Evolutionary conservation across 352 stramenopile species (phyloP).

Genomic region (Phytophthora aleatoria): DNA sequence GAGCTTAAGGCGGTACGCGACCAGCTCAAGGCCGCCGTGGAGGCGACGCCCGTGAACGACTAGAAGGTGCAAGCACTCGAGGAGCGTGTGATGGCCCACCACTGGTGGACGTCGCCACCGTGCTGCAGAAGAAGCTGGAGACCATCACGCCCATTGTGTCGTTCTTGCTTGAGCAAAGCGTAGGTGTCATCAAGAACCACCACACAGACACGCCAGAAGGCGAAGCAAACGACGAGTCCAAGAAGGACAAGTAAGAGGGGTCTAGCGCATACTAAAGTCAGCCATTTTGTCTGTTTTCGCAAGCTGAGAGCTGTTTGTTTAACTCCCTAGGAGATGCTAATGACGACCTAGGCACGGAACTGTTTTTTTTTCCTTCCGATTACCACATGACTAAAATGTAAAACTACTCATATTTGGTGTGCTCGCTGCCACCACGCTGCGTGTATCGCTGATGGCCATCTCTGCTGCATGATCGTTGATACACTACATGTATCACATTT

Average conservation of each 20-base stretch:
- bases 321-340: no score
- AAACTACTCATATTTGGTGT: no score
- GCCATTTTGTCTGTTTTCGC: no score
- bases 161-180: constrained; percentile 61
- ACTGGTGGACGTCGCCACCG: constrained; percentile 47
- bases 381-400: no score
- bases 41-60: constrained; percentile 43
- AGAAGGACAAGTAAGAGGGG: constrained; percentile 51
- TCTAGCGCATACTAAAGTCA: no score
- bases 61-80: constrained; percentile 55
- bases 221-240: constrained; percentile 23
- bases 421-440: no score
- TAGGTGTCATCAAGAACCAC: constrained; percentile 48
- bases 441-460: no score
- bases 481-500: no score
- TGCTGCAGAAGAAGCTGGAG: constrained; percentile 65
- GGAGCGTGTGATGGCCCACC: constrained; percentile 32
- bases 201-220: background rate
- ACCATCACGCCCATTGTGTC: constrained; percentile 59
- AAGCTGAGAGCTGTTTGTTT: no score
- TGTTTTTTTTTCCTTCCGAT: no score
- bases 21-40: constrained; percentile 49
- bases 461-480: no score
- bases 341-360: no score
- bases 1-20: constrained; percentile 69